Evolutionary conservation across 2,329 filamentous ascomycete species (phyloP).

Genomic region (Aspergillus fumigatiaffinis): DNA sequence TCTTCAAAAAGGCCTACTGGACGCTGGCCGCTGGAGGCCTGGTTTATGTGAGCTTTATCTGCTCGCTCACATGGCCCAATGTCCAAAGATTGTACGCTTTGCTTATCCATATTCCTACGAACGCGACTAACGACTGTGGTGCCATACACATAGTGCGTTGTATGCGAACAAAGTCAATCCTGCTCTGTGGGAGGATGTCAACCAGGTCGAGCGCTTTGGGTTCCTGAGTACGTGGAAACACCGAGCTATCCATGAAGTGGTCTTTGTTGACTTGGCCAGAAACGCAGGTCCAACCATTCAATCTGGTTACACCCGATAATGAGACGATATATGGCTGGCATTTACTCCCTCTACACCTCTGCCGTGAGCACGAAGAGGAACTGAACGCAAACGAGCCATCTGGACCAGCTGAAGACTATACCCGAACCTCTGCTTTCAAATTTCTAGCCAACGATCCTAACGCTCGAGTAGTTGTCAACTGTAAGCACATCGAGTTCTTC

Average conservation of each 20-base stretch:
- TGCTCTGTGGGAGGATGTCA: slow-evolving; percentile 66
- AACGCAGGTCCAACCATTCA: slow-evolving; percentile 86
- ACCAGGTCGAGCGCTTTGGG: slow-evolving; percentile 76
- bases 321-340: slow-evolving; percentile 87
- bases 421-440: slow-evolving; percentile 46
- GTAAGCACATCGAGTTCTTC: slow-evolving; percentile 29
- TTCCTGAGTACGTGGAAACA: slow-evolving; percentile 65
- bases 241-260: background rate
- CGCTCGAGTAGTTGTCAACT: slow-evolving; percentile 54
- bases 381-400: slow-evolving; percentile 55
- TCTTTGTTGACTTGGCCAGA: slow-evolving; percentile 45
- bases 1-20: slow-evolving; percentile 53
- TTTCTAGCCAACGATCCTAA: slow-evolving; percentile 49
- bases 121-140: background rate
- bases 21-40: slow-evolving; percentile 57
- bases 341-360: slow-evolving; percentile 73
- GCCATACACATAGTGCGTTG: slow-evolving; percentile 56
- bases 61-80: slow-evolving; percentile 61
- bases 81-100: slow-evolving; percentile 73
- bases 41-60: slow-evolving; percentile 65
- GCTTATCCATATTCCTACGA: background rate
- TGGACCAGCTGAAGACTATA: slow-evolving; percentile 47
- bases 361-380: slow-evolving; percentile 64
- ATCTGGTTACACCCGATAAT: slow-evolving; percentile 68
- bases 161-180: slow-evolving; percentile 81